phyloP scores from a whole-genome alignment of 352 stramenopile genomes.

The Phytophthora hibernalis region DNA sequence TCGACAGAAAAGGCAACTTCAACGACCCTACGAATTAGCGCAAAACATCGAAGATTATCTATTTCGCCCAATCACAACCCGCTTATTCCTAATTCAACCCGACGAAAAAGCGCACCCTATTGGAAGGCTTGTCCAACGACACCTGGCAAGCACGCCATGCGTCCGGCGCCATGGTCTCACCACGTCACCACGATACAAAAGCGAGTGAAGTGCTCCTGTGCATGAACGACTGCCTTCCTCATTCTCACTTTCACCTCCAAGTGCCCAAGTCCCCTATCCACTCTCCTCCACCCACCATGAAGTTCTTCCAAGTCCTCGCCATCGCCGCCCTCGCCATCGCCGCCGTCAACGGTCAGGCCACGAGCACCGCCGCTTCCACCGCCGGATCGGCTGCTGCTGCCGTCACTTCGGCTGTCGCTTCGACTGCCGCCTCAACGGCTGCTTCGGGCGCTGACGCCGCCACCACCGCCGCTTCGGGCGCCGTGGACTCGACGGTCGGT shows the following conservation, averaged over 20 bases:
- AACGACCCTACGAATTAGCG: conserved; percentile 26
- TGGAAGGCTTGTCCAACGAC: conserved; percentile 21
- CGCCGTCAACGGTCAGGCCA: conserved; percentile 31
- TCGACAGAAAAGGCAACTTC: conserved; percentile 19
- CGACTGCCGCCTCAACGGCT: conserved; percentile 3
- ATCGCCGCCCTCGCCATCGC: conserved; percentile 36
- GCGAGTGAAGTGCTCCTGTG: too few species aligned
- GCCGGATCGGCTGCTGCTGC: not conserved
- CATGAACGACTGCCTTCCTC: too few species aligned
- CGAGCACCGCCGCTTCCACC: conserved; percentile 10
- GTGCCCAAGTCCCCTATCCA: conserved; percentile 17
- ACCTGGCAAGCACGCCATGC: conserved; percentile 14
- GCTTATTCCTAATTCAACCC: conserved; percentile 9
- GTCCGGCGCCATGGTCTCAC: conserved; percentile 26
- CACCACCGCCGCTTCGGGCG: not conserved
- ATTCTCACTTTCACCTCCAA: conserved; percentile 31
- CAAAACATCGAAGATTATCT: conserved; percentile 18
- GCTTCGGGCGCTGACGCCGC: conserved; percentile 9
- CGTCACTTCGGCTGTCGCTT: conserved; percentile 3
- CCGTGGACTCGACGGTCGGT: conserved; percentile 18
- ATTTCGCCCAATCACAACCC: conserved; percentile 4
- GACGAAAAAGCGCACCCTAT: conserved; percentile 1
- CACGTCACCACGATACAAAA: conserved; percentile 20
- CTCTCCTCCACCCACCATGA: conserved; percentile 21
- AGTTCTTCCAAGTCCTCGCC: conserved; percentile 41